A percentile compares a stretch with the other conserved stretches of the same genome.
Evolutionary conservation across 2,329 filamentous ascomycete genomes (phyloP).

Genomic region (Phyllosticta citribraziliensis): DNA sequence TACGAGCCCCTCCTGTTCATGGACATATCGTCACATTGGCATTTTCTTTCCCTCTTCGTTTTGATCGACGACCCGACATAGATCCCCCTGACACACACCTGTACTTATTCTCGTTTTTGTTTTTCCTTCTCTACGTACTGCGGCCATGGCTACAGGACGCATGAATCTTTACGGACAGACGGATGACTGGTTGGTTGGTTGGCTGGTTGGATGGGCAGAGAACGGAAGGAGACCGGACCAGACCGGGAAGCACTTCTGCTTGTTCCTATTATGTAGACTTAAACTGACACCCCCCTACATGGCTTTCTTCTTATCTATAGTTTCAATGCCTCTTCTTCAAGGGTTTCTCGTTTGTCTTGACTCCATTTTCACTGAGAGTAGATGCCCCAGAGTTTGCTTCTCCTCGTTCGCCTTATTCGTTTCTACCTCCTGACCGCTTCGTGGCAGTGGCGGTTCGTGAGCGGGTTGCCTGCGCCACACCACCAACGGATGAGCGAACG

Average conservation of each 20-base stretch:
- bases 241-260: no score
- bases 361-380: not conserved
- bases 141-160: not conserved
- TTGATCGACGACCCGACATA: not conserved
- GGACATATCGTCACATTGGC: not conserved
- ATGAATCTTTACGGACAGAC: not conserved
- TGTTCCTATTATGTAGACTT: not conserved
- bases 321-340: not conserved
- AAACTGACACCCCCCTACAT: not conserved
- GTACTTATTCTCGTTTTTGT: not conserved
- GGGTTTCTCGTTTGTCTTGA: not conserved
- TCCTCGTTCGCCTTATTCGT: no score
- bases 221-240: not conserved
- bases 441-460: no score
- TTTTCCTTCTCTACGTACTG: not conserved
- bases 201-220: not conserved
- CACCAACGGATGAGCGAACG: not conserved
- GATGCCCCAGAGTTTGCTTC: no score
- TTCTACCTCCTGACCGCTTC: no score
- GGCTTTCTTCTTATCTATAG: not conserved
- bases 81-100: not conserved
- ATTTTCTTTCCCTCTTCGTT: not conserved
- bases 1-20: not conserved
- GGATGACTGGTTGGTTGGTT: not conserved
- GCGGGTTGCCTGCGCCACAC: not conserved